phyloP scores from a whole-genome alignment of 2,329 filamentous ascomycete species.

The Fusarium sublunatum region DNA sequence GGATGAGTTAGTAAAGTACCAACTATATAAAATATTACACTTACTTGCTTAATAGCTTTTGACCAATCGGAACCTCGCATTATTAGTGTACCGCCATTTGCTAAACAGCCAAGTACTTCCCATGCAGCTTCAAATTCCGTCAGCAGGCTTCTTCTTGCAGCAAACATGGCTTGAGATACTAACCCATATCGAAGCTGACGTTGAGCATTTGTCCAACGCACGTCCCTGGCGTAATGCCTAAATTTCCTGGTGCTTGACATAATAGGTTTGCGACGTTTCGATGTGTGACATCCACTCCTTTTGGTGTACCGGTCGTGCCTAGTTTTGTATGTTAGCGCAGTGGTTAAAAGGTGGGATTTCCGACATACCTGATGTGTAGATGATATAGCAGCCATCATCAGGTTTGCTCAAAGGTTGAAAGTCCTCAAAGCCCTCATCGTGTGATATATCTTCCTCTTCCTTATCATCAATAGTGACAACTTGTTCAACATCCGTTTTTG shows the following conservation, averaged over 20 bases:
- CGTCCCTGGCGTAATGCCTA: conserved; percentile 62
- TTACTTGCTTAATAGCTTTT: conserved; percentile 57
- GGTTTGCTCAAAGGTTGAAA: conserved; percentile 7
- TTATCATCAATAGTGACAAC: conserved; percentile 48
- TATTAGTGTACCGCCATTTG: conserved; percentile 67
- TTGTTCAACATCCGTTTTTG: conserved; percentile 33
- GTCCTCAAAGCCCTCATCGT: background rate
- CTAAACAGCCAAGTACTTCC: conserved; percentile 67
- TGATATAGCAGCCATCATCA: conserved; percentile 58
- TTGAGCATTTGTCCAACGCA: conserved; percentile 67
- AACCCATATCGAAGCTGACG: conserved; percentile 71
- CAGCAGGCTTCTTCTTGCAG: background rate
- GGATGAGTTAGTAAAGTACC: background rate
- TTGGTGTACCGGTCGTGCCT: conserved; percentile 67
- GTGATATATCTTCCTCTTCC: background rate
- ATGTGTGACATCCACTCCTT: conserved; percentile 69
- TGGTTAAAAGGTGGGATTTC: no score
- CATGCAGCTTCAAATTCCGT: conserved; percentile 59
- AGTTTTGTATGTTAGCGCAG: background rate
- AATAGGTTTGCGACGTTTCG: conserved; percentile 66
- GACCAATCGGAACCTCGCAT: conserved; percentile 63
- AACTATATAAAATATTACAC: fast-evolving
- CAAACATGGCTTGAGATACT: conserved; percentile 34
- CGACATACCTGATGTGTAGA: conserved; percentile 64
- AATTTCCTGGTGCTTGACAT: conserved; percentile 60